Evolutionary conservation across 2,329 filamentous ascomycete genomes (phyloP), one percentile per base, ranked within the genome.

Genomic region (Apiospora aurea): DNA sequence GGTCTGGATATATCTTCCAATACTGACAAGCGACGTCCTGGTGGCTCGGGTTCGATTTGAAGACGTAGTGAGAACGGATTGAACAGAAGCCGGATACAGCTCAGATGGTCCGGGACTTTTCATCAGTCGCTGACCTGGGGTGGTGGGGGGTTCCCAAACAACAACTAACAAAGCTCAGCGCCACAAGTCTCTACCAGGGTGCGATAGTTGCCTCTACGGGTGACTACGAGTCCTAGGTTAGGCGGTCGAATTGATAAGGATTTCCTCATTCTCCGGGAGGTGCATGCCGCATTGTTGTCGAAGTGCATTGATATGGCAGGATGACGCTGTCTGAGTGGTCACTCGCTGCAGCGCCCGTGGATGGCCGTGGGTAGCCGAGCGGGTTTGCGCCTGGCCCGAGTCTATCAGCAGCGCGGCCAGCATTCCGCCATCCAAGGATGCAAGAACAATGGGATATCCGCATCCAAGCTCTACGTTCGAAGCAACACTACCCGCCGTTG

Each of bases 291-390:
- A 21, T 61, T 61, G 53, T 38, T 38, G 53, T 61, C 53, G 53
- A 61, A 29, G 34, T 38, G 57, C 57, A 64, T 64, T 41, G 57
- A 41, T 41, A n/a, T 41, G 57, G 34, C 16, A 64, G 57, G 29
- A 41, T 64, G 57, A 64, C 57, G 57, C 57, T 64, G 18, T 64
- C 34, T 64, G 57, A 64, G 34, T 64, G 57, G 57, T 41, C 57
- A 64, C 11, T 64, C 21, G 57, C 29, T 14, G 57, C 57, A 34
- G 29, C 34, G 29, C 18, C 68, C 68, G 68, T 51, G 46, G 47
- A 47, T 69, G 68, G 68, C 68, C 68, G 68, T 51, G 68, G n/a
- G 47, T 69, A 69, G 68, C 68, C 68, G 68, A 69, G 47, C 43
- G 26, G 67, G 44, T 49, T 49, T n/a, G 44, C 44, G 34, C 68